Evolutionary conservation across 2,329 filamentous ascomycete species (phyloP), one percentile per base, ranked within the genome.

Genomic region (Colletotrichum musicola): DNA sequence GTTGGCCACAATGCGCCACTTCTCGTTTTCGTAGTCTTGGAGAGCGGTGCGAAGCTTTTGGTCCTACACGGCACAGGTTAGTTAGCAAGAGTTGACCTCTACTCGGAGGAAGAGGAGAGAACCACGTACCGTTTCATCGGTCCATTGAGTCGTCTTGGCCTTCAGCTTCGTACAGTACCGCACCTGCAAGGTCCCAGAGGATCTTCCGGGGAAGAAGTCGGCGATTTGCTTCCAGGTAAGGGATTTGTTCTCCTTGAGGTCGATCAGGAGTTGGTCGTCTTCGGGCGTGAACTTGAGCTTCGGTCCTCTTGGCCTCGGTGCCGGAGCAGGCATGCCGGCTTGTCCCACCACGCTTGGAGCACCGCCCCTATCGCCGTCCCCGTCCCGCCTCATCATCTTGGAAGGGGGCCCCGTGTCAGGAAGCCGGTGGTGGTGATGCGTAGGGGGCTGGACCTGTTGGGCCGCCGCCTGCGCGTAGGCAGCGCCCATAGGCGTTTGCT

Each of bases 221-320:
- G 94, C 93, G 76, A 98, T 98, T 84, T 98, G 95, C 81, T 97
- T 97, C 95, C 95, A 98, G 4, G 95, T 97, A 77, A 98, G 84
- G 76, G 93, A 95, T 80, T 96, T 97, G 76, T 96, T 95, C 81
- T 98, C 95, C 80, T 98, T 98, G 71, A 98, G 84, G 76, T 97
- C 93, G 64, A 97, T 91, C 62, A 98, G 85, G 55, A 97, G 83
- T 73, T 93, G 90, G 79, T 98, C 95, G 77, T 98, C 95, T 79
- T 97, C 94, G 10, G 93, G 90, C 1, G 94, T 97, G 77, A 98
- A 98, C 80, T 97, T 97, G 73, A 97, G 85, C 81, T 97, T 98
- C 6, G 94, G 94, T 3, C 93, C 94, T 69, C 93, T 89, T 10
- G 95, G 95, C 74, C 92, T 85, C 60, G 92, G 88, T 50, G 94